Base-by-base conservation (phyloP, 208 protist genomes). In the Herpetomonas tarakana region DNA sequence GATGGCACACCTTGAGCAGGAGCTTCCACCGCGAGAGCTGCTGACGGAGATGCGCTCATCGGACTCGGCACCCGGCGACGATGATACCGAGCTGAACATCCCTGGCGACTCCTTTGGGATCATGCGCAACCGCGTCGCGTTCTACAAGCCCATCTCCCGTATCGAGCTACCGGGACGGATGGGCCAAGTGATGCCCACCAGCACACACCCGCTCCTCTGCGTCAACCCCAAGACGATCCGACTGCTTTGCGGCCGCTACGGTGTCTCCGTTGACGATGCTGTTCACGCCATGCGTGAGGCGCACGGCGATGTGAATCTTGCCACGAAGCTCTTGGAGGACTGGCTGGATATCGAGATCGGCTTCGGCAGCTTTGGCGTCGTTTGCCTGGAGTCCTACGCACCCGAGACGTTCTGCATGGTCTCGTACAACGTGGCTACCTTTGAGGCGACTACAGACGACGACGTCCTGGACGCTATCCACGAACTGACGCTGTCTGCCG, bases 71-170 rank as follows among this genome's bases (percentile, higher is more conserved):
- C 78, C 78, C 0, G 72, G 62, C 21, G 86, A 78, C 12, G 67
- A 68, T 18, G 83, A 85, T 35, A 69, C 75, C 6, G 66, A 74
- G 22, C 66, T 88, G 4, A 77, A 66, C 12, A 74, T 93, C 9
- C 86, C 89, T 0, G 89, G 89, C 45, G 89, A 95, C 56, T 88
- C 86, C 11, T 95, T 92, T 57, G 89, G 89, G 16, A 92, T 95
- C 65, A 90, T 92, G 82, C 81, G 78, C 38, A 93, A 91, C 56
- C 86, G 89, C 21, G 71, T 87, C 38, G 60, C 58, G 3, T 95
- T 95, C 54, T 91, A 93, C 74, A 58, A 71, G n/a, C 89, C 89
- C 19, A 62, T 95, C 27, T 58, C 76, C 21, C 83, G 89, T 3
- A 50, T 68, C 14, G 11, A 51, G 3, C 24, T 65, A 11, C 21